Conservation (phyloP, 805 yeast genomes). For the Nakazawaea wickerhamii region DNA sequence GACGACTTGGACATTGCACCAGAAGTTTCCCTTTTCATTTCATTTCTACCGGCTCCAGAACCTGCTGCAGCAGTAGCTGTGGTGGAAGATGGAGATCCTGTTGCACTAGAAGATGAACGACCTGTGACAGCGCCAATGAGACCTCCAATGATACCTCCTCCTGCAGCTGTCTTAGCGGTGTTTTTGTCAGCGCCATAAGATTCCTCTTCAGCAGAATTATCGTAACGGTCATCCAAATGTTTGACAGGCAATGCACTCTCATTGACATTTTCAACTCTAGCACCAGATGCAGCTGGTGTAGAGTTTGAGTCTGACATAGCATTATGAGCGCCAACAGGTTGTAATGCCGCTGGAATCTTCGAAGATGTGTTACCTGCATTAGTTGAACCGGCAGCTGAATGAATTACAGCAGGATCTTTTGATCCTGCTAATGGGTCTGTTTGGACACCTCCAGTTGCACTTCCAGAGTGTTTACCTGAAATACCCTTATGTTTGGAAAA, state of each 20-base stretch:
- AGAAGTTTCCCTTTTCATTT: not conserved
- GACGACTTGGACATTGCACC: not conserved
- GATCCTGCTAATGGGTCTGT: not conserved
- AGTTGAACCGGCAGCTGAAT: not conserved
- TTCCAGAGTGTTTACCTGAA: not conserved
- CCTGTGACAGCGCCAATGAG: conserved; percentile 9
- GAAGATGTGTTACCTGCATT: not conserved
- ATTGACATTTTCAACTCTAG: conserved; percentile 1
- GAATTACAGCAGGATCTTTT: not conserved
- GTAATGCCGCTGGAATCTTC: not conserved
- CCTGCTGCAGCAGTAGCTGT: not conserved
- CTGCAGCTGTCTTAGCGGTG: conserved; percentile 15
- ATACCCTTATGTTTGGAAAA: not conserved
- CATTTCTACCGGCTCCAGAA: not conserved
- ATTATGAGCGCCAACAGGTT: conserved; percentile 4
- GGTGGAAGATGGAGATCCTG: not conserved
- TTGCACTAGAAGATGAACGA: not conserved
- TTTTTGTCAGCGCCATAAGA: conserved; percentile 1
- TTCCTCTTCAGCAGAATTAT: not conserved
- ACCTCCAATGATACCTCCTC: conserved; percentile 14
- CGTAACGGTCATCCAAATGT: not conserved
- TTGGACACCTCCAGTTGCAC: not conserved
- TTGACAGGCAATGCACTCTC: not conserved
- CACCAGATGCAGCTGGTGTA: not conserved
- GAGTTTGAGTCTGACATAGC: not conserved